Conservation (phyloP, 148 eudicot species). For the Dianthus caryophyllus region DNA sequence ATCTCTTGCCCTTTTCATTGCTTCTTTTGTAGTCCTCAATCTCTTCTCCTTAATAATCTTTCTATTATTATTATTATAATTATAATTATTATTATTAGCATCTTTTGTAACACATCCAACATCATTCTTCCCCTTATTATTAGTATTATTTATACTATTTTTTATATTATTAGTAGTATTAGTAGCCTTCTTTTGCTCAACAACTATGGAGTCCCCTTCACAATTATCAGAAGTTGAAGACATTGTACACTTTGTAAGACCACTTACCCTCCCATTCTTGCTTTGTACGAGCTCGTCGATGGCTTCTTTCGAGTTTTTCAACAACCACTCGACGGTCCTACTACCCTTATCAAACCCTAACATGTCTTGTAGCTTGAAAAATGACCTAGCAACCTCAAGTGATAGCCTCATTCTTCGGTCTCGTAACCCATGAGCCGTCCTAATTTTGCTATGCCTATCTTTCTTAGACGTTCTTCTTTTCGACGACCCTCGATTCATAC, state of each 20-base stretch:
- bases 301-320: slow-evolving; percentile 33
- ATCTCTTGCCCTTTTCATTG: slow-evolving; percentile 41
- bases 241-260: slow-evolving; percentile 29
- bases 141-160: neutral
- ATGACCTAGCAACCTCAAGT: slow-evolving; percentile 51
- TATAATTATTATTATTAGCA: neutral
- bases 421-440: slow-evolving; percentile 57
- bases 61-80: neutral
- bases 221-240: slow-evolving; percentile 45
- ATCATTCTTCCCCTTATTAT: neutral
- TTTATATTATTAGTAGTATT: neutral
- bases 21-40: slow-evolving; percentile 32
- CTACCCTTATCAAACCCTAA: slow-evolving; percentile 63
- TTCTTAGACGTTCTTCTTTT: slow-evolving; percentile 40
- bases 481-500: neutral
- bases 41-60: neutral
- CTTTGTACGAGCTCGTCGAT: slow-evolving; percentile 41
- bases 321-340: slow-evolving; percentile 60
- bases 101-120: neutral
- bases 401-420: slow-evolving; percentile 75
- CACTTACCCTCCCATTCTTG: slow-evolving; percentile 30
- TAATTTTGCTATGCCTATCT: slow-evolving; percentile 75
- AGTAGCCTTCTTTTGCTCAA: slow-evolving; percentile 5
- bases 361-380: slow-evolving; percentile 57
- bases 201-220: slow-evolving; percentile 30